These are phyloP conservation scores for Cardiospermum halicacabum DNA, from an alignment of 345 rosid species.

Conservation along the genomic window DNA sequence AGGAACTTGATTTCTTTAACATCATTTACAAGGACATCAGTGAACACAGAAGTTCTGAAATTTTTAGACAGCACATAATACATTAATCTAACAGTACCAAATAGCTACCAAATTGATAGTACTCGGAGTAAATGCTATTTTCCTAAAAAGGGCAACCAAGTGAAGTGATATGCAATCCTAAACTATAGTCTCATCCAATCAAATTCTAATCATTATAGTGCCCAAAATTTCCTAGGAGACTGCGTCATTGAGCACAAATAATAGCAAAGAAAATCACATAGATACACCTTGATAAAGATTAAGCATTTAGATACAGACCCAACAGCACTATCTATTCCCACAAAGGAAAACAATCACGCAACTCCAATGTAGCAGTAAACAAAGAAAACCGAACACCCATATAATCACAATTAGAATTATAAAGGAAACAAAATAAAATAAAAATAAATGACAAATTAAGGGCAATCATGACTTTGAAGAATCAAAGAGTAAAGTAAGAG, in stretches of 20 bases:
- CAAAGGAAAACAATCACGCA: background rate
- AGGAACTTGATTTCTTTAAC: background rate
- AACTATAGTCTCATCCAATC: too few relatives aligned
- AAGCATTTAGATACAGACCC: background rate
- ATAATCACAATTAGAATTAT: slow-evolving; percentile 1
- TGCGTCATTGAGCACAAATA: too few relatives aligned
- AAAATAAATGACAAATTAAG: slow-evolving; percentile 1
- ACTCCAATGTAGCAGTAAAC: background rate
- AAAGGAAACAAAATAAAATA: slow-evolving; percentile 3
- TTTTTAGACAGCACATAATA: background rate
- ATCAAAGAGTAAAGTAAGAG: slow-evolving; percentile 13
- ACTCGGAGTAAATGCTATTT: too few relatives aligned
- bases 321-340: background rate
- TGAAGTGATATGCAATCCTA: too few relatives aligned
- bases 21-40: background rate
- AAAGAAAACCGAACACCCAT: background rate
- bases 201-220: too few relatives aligned
- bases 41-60: background rate
- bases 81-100: too few relatives aligned
- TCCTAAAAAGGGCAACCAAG: too few relatives aligned
- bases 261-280: background rate
- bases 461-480: too few relatives aligned
- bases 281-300: background rate
- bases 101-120: background rate
- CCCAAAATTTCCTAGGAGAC: too few relatives aligned